Base-by-base conservation (phyloP, 768 basidiomycete genomes). In the Porpolomopsis calyptriformis region DNA sequence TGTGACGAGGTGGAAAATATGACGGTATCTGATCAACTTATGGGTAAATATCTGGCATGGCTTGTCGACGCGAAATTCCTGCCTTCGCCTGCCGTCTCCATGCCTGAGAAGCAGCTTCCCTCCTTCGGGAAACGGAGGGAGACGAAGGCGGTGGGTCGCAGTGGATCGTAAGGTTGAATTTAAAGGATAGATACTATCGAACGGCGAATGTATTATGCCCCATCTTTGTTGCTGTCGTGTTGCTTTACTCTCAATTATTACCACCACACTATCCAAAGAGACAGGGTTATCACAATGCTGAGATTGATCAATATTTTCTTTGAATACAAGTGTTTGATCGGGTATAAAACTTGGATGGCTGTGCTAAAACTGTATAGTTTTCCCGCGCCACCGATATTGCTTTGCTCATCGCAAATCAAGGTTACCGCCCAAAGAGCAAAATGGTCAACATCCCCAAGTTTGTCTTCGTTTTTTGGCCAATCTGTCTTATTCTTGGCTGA, bases 381-480 rank as follows among this genome's bases (percentile, higher is more conserved):
- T 8, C 37, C 6, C 37, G 14, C 29, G 7, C 7, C 29, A 31
- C 29, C 7, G 14, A 31, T n/a, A n/a, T n/a, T n/a, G n/a, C n/a
- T n/a, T n/a, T n/a, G n/a, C n/a, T n/a, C n/a, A n/a, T n/a, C n/a
- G n/a, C 29, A 7, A 31, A 14, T 31, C 29, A 31, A 31, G 29
- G 29, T 31, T 31, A 14, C 7, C 29, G 29, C 7, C 14, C 29
- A 31, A 31, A 7, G 7, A 31, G 29, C 29, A 31, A 31, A 14
- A 93, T 93, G 89, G 89, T 93, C 71, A 92, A 92, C 77, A 81
- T 93, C 57, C 90, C 89, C 64, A 93, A 93, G 89, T 89, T 57
- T 57, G 86, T 76, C 20, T 35, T 14, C 25, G 18, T 31, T n/a
- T 4, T 16, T 10, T 19, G n/a, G 34, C 11, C 38, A 37, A 1